Conservation (phyloP, 371 early-diverging fungal genomes). For the Mortierella sp. region DNA sequence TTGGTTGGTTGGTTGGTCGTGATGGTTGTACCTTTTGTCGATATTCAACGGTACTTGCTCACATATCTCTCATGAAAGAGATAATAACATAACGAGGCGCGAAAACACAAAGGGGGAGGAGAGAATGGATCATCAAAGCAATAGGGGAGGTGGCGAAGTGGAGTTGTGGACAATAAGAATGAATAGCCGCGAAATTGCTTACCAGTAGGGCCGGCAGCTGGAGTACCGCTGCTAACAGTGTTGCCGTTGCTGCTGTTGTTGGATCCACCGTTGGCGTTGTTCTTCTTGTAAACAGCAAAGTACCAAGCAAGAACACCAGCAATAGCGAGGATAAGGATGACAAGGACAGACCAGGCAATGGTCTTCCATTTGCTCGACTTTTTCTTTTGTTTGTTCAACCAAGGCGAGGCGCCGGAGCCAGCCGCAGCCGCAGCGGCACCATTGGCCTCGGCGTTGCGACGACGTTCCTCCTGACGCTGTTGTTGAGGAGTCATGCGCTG, state of each 20-base stretch:
- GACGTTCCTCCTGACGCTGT: conserved; percentile 42
- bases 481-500: conserved; percentile 40
- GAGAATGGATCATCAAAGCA: background rate
- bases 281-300: conserved; percentile 41
- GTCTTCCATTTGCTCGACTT: conserved; percentile 33
- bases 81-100: background rate
- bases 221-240: background rate
- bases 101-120: background rate
- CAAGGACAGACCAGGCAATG: conserved; percentile 24
- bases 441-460: conserved; percentile 27
- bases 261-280: conserved; percentile 2
- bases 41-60: background rate
- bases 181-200: background rate
- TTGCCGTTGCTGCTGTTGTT: conserved; percentile 12
- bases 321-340: conserved; percentile 22
- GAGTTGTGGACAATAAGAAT: background rate
- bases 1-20: background rate
- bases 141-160: background rate
- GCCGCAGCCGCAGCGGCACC: conserved; percentile 35
- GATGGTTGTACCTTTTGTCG: background rate
- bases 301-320: conserved; percentile 40
- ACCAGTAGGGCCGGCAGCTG: conserved; percentile 30
- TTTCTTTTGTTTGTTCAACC: conserved; percentile 39
- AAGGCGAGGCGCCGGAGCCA: conserved; percentile 37
- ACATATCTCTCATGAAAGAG: background rate